Evolutionary conservation across 179 eudicot genomes (phyloP), one percentile per base, ranked within the genome.

Genomic region (Patellifolia procumbens): DNA sequence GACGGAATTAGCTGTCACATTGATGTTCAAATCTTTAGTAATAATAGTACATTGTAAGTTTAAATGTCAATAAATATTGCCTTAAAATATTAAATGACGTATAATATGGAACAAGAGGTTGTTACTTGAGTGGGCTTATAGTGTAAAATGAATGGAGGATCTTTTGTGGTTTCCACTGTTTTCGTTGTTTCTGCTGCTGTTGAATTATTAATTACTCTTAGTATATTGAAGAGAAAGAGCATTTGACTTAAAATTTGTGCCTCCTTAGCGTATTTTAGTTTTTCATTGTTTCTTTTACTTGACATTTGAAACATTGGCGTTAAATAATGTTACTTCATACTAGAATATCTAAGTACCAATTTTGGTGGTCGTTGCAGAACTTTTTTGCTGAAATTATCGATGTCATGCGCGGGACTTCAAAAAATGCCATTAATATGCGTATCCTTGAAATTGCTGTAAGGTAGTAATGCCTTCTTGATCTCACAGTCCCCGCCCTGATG

Each of bases 381-480:
- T 81, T 80, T 82, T 85, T 91, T 76, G 56, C 84, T 78, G 88
- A 89, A 64, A 83, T 91, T 74, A 78, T 91, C 52, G 88, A 84
- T 72, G 68, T 81, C 81, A 81, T 88, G 91, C 90, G 83, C 70
- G 96, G 96, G 78, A 87, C 84, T 81, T 64, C 93, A 69, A 85
- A 87, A 77, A 82, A 58, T 78, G 82, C 73, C 48, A 81, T 91
- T 65, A 79, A 79, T 81, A 76, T 83, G 82, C 86, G 83, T 71
- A 81, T 91, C 45, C 96, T 91, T 76, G 83, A 81, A 58, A 81
- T 85, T 73, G 93, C 90, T 26, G 68, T 85, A 56, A 87, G 91
- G 96, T 91, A 16, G 52, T 28, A n/a, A 1, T 28, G 52, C 26
- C 45, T 52, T 28, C 37, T 34, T 34, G 46, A 37, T 46, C 26